Base-by-base conservation (phyloP, 1,139 yeast species). In the Hanseniaspora uvarum region DNA sequence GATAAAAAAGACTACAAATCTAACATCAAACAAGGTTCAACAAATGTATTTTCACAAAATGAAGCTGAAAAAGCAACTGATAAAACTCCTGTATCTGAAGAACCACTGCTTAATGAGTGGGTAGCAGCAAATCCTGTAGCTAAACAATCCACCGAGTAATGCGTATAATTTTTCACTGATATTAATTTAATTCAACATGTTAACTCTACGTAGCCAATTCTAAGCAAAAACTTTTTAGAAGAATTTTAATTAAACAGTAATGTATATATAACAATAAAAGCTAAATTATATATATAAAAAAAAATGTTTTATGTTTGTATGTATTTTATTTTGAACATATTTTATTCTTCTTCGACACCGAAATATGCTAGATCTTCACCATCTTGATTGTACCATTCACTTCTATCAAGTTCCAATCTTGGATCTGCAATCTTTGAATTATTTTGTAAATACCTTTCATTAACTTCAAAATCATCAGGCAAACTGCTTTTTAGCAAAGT, bases 291-390 rank as follows among this genome's bases (percentile, higher is more conserved):
- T 12, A 33, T 7, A 33, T n/a, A 33, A 33, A 33, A 33, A 33
- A 33, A 37, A 18, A 37, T 23, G 19, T 24, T 34, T n/a, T 34
- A 34, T 34, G 16, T n/a, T 14, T 12, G n/a, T n/a, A n/a, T 12
- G 11, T 3, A 2, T 31, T 31, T 31, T 14, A 6, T 3, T 31
- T 31, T 31, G n/a, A 12, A 31, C 16, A 31, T 12, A 6, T 5
- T 4, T 12, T 14, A 79, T 3, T 81, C 87, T 4, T 80, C 59
- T 64, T 89, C 96, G 2, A 92, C 97, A 1, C 97, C 97, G 65
- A 79, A 88, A 67, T 87, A 96, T 45, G 76, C 76, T 53, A 92
- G 70, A 5, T 77, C 75, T 62, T 89, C 97, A 8, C 98, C 98
- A 66, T 83, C 74, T 47, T 76, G 82, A 63, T 86, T 88, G 56